Evolutionary conservation across 2,329 filamentous ascomycete species (phyloP), one percentile per base, ranked within the genome.

Genomic region (Apiospora malaysiana): DNA sequence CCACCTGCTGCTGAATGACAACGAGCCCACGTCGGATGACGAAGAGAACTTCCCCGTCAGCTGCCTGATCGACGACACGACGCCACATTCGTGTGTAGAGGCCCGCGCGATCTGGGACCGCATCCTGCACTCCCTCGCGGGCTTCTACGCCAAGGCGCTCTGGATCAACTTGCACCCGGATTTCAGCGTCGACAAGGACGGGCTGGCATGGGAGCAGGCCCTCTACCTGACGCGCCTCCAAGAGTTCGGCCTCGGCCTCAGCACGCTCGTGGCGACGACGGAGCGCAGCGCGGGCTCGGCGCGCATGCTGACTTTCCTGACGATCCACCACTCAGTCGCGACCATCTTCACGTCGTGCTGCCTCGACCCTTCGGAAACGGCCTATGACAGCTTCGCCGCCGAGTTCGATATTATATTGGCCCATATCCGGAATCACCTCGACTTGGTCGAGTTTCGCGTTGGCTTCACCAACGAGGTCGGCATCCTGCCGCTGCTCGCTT

Each of bases 381-480:
- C 72, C 63, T 78, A 77, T 72, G 77, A 78, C 68, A 72, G 71
- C 21, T 77, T 72, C 68, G 37, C 71, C 2, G 66, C 73, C 18
- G 72, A 77, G 63, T 77, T 78, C 70, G 72, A 74, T 46, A 75
- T 74, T 32, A 65, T 75, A 18, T 40, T 78, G 1, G 69, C 59
- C 32, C 73, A 72, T 2, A 71, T 73, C 66, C 70, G 68, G 51
- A 37, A 65, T 4, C 73, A 73, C 66, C n/a, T 68, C 21, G 69
- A 71, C 46, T 37, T 59, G 27, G 37, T 6, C 46, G 16, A 7
- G 21, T n/a, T 18, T 46, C 72, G 71, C 66, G 59, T 75, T 16
- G 74, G 73, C 9, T 78, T 78, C 70, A 73, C 70, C 43, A 77
- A 76, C 73, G 77, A 78, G n/a, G 70, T 67, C 25, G 77, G 76